Evolutionary conservation across 768 basidiomycete genomes (phyloP).

Genomic region (Boletales sp.): DNA sequence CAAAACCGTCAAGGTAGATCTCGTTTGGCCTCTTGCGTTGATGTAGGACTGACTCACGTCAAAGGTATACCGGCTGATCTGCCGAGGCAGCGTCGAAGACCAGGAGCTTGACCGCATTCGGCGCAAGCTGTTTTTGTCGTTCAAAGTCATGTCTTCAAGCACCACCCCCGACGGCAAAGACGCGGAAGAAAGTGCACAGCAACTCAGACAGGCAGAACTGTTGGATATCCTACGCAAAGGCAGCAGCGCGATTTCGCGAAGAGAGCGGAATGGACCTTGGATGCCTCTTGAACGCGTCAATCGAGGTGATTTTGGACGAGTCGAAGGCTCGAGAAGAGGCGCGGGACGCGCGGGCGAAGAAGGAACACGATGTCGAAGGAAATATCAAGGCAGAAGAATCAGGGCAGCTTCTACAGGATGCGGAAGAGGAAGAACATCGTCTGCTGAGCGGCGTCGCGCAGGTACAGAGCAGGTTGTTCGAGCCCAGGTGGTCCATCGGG

Average conservation of each 20-base stretch:
- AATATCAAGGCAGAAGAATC: constrained; percentile 18
- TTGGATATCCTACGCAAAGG: constrained; percentile 56
- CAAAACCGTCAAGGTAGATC: constrained; percentile 56
- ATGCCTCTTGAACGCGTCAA: constrained; percentile 42
- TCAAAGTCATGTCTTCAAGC: constrained; percentile 57
- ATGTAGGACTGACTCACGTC: neutral
- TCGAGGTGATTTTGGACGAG: constrained; percentile 42
- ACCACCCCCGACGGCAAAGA: constrained; percentile 13
- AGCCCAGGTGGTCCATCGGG: constrained; percentile 39
- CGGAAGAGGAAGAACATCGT: constrained; percentile 51
- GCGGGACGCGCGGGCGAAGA: constrained; percentile 45
- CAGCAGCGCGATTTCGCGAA: constrained; percentile 48
- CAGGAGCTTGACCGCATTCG: constrained; percentile 72
- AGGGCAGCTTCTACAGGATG: constrained; percentile 34
- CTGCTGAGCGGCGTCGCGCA: constrained; percentile 55
- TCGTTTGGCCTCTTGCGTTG: neutral
- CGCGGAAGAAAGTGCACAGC: constrained; percentile 25
- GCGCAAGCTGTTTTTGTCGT: constrained; percentile 63
- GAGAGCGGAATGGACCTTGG: constrained; percentile 40
- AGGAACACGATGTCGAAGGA: constrained; percentile 28
- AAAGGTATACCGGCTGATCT: constrained; percentile 67
- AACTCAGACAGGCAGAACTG: constrained; percentile 43
- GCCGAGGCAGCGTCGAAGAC: constrained; percentile 69
- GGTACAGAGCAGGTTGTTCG: constrained; percentile 56
- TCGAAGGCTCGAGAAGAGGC: constrained; percentile 41